A percentile compares a stretch with the other conserved stretches of the same genome.
phyloP scores from a whole-genome alignment of 208 protist species.

The Blechomonas ayalai region DNA sequence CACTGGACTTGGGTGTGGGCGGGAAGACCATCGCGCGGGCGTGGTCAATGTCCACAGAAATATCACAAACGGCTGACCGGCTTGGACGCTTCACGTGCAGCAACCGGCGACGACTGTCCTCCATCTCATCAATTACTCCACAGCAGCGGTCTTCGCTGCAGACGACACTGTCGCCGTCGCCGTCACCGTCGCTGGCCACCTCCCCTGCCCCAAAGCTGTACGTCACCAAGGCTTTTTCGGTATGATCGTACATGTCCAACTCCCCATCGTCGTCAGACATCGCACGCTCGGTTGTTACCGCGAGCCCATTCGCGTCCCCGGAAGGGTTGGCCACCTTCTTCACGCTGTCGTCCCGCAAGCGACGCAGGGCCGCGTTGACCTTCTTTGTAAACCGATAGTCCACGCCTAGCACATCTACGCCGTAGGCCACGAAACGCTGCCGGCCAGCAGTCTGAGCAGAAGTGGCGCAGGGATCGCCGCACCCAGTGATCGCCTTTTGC shows the following conservation, averaged over 20 bases:
- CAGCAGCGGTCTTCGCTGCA: too few species aligned
- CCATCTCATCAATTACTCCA: slow-evolving; percentile 31
- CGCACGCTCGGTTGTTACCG: too few species aligned
- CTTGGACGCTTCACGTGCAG: slow-evolving; percentile 37
- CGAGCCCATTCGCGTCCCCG: too few species aligned
- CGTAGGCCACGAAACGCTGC: too few species aligned
- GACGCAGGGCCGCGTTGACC: slow-evolving; percentile 15
- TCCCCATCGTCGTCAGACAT: too few species aligned
- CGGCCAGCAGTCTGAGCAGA: too few species aligned
- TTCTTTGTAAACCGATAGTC: slow-evolving; percentile 38
- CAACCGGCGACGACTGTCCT: slow-evolving; percentile 30
- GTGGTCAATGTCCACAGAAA: slow-evolving; percentile 31
- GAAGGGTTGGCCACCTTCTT: too few species aligned
- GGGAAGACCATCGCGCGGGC: slow-evolving; percentile 33
- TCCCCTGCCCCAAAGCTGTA: neutral
- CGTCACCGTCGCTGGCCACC: neutral
- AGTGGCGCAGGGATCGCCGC: too few species aligned
- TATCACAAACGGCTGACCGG: slow-evolving; percentile 39
- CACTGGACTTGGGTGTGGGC: slow-evolving; percentile 43
- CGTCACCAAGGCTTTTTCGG: too few species aligned
- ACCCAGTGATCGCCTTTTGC: neutral
- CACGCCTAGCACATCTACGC: slow-evolving; percentile 12
- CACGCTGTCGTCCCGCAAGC: too few species aligned
- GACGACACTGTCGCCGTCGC: neutral
- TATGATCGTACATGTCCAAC: too few species aligned